A percentile compares a stretch with the other conserved stretches of the same genome.
phyloP scores from a whole-genome alignment of 2,329 filamentous ascomycete genomes.

The Alternaria atra region DNA sequence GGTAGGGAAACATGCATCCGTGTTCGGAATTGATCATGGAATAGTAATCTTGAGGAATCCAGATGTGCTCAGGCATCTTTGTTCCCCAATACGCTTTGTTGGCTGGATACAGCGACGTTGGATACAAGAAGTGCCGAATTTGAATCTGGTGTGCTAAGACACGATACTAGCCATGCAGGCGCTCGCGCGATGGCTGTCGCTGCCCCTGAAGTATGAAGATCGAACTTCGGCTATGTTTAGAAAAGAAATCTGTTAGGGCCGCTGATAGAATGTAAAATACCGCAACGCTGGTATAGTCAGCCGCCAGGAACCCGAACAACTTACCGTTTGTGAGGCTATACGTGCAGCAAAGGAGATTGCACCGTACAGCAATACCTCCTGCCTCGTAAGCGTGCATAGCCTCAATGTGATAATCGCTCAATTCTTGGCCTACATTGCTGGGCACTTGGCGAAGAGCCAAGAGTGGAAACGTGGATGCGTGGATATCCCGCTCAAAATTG shows the following conservation, averaged over 20 bases:
- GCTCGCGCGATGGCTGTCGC: not conserved
- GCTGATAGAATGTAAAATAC: not conserved
- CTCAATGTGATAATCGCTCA: constrained; percentile 9
- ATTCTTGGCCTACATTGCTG: constrained; percentile 9
- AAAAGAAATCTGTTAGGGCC: not conserved
- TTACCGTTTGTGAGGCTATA: not conserved
- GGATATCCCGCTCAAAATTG: constrained; percentile 5
- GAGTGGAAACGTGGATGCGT: constrained; percentile 11
- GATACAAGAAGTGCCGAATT: constrained; percentile 1
- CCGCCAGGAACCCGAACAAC: not conserved
- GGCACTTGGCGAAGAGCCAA: constrained; percentile 11
- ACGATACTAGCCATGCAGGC: not conserved
- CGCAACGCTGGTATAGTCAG: not conserved
- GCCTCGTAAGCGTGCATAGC: constrained; percentile 9
- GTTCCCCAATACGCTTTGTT: not conserved
- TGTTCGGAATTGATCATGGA: not conserved
- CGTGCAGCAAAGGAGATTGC: not conserved
- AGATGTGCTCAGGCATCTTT: not conserved
- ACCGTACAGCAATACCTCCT: not conserved
- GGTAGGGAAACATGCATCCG: not conserved
- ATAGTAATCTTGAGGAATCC: not conserved
- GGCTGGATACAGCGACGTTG: not conserved
- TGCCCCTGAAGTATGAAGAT: constrained; percentile 4
- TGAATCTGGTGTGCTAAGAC: not conserved
- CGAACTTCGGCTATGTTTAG: not conserved